Base-by-base conservation (phyloP, 768 basidiomycete species). In the Clitopilus hobsonii region DNA sequence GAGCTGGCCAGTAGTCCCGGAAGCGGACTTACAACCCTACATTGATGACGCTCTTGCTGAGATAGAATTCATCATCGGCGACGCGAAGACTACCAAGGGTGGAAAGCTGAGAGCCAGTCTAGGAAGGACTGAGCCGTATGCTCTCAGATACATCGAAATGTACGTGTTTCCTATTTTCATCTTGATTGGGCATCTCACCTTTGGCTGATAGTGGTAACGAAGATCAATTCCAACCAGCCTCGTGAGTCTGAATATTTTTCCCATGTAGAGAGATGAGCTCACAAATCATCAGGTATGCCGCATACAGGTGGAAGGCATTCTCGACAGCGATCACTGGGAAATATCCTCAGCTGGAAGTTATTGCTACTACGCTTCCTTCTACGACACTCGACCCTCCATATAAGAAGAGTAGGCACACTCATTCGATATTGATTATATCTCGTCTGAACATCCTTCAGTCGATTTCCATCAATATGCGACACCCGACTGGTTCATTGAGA, bases 1-100 rank as follows among this genome's bases (percentile, higher is more conserved):
- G n/a, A 68, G 65, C 13, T 72, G 71, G 70, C 63, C 70, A 14
- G 60, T 69, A 10, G 67, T 74, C 16, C 68, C 71, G 1, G 68
- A 74, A 57, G 61, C 60, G 27, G 66, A 69, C 24, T 54, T 74
- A 8, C 61, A 67, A 22, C 70, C 71, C 14, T 71, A 67, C 52
- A 62, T 73, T 27, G 63, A 74, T 54, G 69, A 70, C 51, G 70
- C 64, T 11, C 60, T 71, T 51, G 63, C 69, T 49, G 67, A 79
- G 68, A 77, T 83, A 38, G 79, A 83, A 63, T 85, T 83, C 59
- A 77, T 79, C 23, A 70, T 80, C 3, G 83, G 82, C 8, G 74
- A 82, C 54, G 61, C 76, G 4, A 60, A 70, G 24, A 75, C 70
- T 18, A 80, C 75, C 14, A 62, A 71, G 53, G 66, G 67, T 8